phyloP scores from a whole-genome alignment of 129 eudicot genomes.

The Solidago caesia region DNA sequence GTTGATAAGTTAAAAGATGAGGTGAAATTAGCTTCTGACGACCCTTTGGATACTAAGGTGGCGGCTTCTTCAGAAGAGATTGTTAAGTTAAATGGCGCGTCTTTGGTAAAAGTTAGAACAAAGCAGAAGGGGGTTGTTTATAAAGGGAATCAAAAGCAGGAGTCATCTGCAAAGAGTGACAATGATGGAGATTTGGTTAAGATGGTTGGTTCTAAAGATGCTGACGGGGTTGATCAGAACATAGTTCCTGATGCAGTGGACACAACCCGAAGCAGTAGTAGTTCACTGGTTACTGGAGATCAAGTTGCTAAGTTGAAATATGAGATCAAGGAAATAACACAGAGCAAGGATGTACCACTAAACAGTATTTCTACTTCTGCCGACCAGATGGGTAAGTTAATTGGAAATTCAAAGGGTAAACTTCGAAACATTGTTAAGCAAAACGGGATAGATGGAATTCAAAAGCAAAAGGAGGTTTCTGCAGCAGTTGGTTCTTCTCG shows the following conservation, averaged over 20 bases:
- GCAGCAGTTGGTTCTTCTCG: conserved; percentile 30
- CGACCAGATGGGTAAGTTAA: conserved; percentile 24
- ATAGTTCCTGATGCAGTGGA: too few species aligned
- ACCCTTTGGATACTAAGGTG: background rate
- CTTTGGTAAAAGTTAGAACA: conserved; percentile 3
- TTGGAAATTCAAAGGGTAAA: conserved; percentile 28
- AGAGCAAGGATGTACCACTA: conserved; percentile 7
- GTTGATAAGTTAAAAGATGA: conserved; percentile 32
- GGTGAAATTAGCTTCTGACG: conserved; percentile 19
- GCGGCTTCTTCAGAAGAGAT: conserved; percentile 2
- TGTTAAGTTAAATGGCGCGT: conserved; percentile 35
- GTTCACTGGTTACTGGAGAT: conserved; percentile 15
- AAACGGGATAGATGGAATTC: conserved; percentile 29
- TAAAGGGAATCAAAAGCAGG: conserved; percentile 19
- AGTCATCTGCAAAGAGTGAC: background rate
- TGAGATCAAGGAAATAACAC: conserved; percentile 15
- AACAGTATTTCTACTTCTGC: conserved; percentile 25
- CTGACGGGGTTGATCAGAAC: too few species aligned
- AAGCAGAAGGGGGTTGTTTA: conserved; percentile 4
- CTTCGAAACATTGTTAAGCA: conserved; percentile 38
- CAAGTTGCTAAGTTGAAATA: conserved; percentile 25
- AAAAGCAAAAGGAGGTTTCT: conserved; percentile 29
- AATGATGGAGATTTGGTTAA: conserved; percentile 20
- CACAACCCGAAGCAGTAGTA: background rate
- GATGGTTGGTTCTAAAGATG: conserved; percentile 20